Conservation (phyloP, 495 filamentous ascomycete species). For the Aspergillus saccharolyticus region DNA sequence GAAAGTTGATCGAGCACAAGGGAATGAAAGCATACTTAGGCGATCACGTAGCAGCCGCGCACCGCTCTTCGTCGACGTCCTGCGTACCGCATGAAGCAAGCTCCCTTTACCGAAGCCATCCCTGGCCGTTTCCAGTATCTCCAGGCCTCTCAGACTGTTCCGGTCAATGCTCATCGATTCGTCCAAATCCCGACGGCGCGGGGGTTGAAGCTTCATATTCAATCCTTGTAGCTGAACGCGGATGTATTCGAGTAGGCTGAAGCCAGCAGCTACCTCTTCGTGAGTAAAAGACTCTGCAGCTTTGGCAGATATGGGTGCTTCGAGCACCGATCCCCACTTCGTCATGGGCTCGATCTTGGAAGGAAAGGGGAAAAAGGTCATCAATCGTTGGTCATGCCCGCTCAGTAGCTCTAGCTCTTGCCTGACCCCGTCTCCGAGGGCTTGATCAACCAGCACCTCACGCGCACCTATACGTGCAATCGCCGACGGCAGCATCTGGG, state of each 20-base stretch:
- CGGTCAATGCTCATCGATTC: constrained; percentile 89
- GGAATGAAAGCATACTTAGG: constrained; percentile 53
- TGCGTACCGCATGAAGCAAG: constrained; percentile 78
- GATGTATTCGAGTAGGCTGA: constrained; percentile 77
- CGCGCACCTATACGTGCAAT: constrained; percentile 77
- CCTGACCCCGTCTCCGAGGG: constrained; percentile 44
- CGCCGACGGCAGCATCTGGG: constrained; percentile 67
- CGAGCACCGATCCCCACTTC: constrained; percentile 72
- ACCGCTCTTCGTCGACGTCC: constrained; percentile 87
- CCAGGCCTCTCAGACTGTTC: constrained; percentile 80
- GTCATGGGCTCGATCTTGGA: constrained; percentile 39
- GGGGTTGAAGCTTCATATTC: constrained; percentile 82
- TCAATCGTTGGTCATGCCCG: constrained; percentile 41
- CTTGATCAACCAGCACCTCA: constrained; percentile 74
- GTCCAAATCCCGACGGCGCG: constrained; percentile 61
- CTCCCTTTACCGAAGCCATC: constrained; percentile 74
- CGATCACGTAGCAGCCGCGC: constrained; percentile 75
- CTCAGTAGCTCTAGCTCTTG: constrained; percentile 39
- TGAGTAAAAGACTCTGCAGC: constrained; percentile 36
- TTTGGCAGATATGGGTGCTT: constrained; percentile 50
- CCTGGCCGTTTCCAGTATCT: constrained; percentile 78
- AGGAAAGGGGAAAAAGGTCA: constrained; percentile 39
- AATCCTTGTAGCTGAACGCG: constrained; percentile 67
- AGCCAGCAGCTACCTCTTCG: constrained; percentile 59
- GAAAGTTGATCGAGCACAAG: neutral